phyloP scores from a whole-genome alignment of 139 green algal species.

The Tetradesmus obliquus region DNA sequence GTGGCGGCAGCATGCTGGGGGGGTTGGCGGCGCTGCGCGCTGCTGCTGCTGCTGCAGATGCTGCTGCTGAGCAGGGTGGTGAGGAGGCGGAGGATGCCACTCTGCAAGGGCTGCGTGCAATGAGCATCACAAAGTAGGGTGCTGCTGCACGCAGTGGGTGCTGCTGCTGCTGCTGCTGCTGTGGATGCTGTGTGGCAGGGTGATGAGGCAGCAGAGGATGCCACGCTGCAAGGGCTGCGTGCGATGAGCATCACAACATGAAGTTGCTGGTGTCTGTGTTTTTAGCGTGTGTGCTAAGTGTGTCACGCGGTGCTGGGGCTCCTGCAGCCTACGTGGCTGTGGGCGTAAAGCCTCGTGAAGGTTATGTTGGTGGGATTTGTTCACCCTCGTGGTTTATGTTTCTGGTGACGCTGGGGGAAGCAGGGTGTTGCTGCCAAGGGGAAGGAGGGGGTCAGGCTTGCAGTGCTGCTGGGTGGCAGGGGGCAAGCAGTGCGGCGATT shows the following conservation, averaged over 20 bases:
- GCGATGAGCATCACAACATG: constrained; percentile 32
- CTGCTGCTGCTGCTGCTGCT: neutral
- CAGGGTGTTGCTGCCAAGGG: no score
- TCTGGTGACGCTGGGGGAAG: no score
- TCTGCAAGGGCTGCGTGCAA: constrained; percentile 23
- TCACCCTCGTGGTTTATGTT: no score
- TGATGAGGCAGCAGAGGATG: neutral
- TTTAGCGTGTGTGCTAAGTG: no score
- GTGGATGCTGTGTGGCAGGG: neutral
- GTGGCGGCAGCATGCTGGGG: neutral
- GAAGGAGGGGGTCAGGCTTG: no score
- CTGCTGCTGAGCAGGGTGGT: neutral
- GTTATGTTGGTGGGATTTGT: no score
- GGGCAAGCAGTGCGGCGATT: no score
- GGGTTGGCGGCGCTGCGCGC: neutral
- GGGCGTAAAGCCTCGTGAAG: no score
- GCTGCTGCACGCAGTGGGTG: neutral
- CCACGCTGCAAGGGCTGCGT: constrained; percentile 3
- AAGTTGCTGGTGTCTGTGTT: no score
- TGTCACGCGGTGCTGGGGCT: no score
- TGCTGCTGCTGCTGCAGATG: neutral
- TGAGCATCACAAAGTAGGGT: constrained; percentile 32
- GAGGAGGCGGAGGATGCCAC: neutral
- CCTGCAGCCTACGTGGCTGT: no score
- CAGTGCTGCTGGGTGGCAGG: no score